These are phyloP conservation scores for Aristolochia fimbriata DNA, from an alignment of 164 flowering plant species.

Conservation along the genomic window DNA sequence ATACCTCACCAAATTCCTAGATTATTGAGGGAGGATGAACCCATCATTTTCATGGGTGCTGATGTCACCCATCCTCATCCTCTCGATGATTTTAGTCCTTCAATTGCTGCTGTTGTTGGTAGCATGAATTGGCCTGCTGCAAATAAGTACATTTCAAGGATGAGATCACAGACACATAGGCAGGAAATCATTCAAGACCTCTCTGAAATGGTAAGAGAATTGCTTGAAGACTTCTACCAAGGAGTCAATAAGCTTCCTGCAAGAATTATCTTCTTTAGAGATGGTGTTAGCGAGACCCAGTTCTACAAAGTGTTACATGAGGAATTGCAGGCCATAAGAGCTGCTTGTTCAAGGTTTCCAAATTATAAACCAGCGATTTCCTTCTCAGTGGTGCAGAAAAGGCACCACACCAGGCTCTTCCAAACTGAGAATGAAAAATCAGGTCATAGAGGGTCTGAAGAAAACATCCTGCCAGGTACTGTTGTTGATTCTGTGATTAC, in stretches of 20 bases:
- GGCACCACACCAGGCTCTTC: constrained; percentile 90
- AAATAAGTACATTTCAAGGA: constrained; percentile 71
- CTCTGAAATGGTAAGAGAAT: constrained; percentile 64
- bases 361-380: constrained; percentile 66
- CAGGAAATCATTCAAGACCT: constrained; percentile 86
- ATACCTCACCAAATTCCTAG: constrained; percentile 72
- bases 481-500: constrained; percentile 82
- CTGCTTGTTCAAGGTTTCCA: constrained; percentile 47
- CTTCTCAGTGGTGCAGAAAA: constrained; percentile 77
- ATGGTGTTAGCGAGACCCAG: constrained; percentile 93
- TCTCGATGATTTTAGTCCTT: constrained; percentile 77
- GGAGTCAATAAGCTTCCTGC: constrained; percentile 47
- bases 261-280: constrained; percentile 78
- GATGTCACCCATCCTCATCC: constrained; percentile 99
- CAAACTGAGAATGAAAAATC: constrained; percentile 24
- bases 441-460: constrained; percentile 21
- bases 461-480: constrained; percentile 86
- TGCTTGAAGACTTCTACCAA: constrained; percentile 50
- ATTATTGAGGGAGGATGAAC: constrained; percentile 40
- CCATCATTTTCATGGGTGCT: constrained; percentile 90
- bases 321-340: constrained; percentile 59
- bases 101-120: constrained; percentile 90
- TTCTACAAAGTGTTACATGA: constrained; percentile 70
- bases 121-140: constrained; percentile 96
- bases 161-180: constrained; percentile 79